Evolutionary conservation across 176 grass and related monocot species (phyloP).

Genomic region (Chrysopogon serrulatus): DNA sequence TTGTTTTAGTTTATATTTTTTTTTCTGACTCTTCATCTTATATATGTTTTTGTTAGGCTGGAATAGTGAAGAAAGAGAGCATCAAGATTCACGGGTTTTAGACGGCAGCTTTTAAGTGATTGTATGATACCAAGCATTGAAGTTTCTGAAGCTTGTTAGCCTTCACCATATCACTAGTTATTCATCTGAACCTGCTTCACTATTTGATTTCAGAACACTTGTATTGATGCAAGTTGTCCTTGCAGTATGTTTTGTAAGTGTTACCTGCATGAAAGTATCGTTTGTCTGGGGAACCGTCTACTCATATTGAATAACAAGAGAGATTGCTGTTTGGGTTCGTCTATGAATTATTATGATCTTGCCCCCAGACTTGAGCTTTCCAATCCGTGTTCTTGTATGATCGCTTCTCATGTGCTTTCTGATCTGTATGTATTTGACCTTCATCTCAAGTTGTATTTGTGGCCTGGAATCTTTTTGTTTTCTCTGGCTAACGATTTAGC

Average conservation of each 20-base stretch:
- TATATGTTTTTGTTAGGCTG: conserved; percentile 29
- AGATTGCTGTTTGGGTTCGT: background rate
- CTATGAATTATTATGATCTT: background rate
- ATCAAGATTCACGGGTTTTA: conserved; percentile 69
- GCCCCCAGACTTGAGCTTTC: background rate
- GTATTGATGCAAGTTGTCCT: conserved; percentile 36
- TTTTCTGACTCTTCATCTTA: background rate
- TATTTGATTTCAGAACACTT: background rate
- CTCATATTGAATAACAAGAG: conserved; percentile 17
- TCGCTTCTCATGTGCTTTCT: background rate
- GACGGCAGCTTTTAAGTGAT: background rate
- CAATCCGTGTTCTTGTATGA: background rate
- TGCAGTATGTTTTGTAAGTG: conserved; percentile 14
- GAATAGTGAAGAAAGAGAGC: conserved; percentile 55
- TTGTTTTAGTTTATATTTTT: background rate
- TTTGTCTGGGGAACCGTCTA: background rate
- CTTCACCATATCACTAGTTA: background rate
- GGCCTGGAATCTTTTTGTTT: background rate
- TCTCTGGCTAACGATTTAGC: background rate
- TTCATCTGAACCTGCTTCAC: background rate
- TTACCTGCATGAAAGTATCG: background rate
- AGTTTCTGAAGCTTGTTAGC: conserved; percentile 15
- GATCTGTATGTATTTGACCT: background rate
- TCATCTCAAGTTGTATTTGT: background rate
- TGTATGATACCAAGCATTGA: background rate